Evolutionary conservation across 129 eudicot species (phyloP), one percentile per base, ranked within the genome.

Genomic region (Apium graveolens): DNA sequence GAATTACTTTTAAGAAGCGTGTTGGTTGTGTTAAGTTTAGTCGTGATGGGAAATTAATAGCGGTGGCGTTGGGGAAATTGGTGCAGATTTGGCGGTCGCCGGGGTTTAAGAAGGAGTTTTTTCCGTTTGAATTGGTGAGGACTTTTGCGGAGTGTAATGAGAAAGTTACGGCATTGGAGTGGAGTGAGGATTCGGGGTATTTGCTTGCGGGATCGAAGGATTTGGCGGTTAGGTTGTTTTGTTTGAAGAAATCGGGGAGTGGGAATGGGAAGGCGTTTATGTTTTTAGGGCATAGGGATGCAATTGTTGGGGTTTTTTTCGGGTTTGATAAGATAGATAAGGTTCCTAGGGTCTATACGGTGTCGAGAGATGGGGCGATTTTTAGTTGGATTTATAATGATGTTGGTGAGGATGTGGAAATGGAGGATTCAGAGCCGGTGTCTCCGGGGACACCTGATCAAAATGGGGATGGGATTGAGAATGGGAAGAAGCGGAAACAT

Each of bases 221-320:
- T 79, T 86, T 95, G 87, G 85, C 96, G 6, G 96, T 82, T 38
- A 84, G 97, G 82, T 51, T 95, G 31, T 88, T 90, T 77, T 80
- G 89, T 77, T 81, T 93, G 81, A 83, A 81, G 74, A 86, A 90
- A 49, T 57, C 37, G 62, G 76, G 79, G 26, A 66, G 35, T n/a
- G 38, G 38, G 39, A 91, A 88, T 69, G 91, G 43, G 39, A 91
- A 88, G 72, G 91, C 98, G 7, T 95, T 88, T 80, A 41, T 91
- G 86, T 91, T 95, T 88, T 78, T 91, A 79, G 98, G 98, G 42
- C 98, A 95, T 81, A 88, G 91, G 71, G 98, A 95, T 82, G 72
- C 62, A 6, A 82, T 95, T 70, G 86, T 87, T 26, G 98, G 97
- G 48, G 89, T 77, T 0, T 95, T 95, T 74, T 95, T 90, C 26